Percentiles rank a stretch among this genome's conserved stretches.
Conservation (phyloP, 331 rosid species). For the Spiraea crenata region DNA sequence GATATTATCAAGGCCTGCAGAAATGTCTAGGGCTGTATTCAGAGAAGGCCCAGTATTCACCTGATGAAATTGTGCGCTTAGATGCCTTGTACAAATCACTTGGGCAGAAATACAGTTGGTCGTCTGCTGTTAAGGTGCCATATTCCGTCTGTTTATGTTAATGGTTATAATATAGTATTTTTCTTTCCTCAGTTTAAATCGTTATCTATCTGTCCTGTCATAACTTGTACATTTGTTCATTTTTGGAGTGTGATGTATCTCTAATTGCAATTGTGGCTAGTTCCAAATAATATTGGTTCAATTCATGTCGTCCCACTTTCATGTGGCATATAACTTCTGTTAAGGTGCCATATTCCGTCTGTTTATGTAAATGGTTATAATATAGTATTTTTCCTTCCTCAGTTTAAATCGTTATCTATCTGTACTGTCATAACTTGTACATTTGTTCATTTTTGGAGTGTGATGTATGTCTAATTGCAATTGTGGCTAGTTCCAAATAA, state of each 20-base stretch:
- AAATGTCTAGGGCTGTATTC: conserved; percentile 76
- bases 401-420: not conserved
- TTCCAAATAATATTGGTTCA: too few species aligned
- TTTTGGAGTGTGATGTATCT: not conserved
- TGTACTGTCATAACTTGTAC: not conserved
- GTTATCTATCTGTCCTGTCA: not conserved
- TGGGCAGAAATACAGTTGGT: conserved; percentile 73
- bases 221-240: not conserved
- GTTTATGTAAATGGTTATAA: not conserved
- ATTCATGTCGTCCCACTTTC: not conserved
- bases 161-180: not conserved
- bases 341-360: conserved; percentile 51
- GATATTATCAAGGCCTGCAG: conserved; percentile 95
- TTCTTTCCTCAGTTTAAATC: not conserved
- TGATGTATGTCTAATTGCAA: not conserved
- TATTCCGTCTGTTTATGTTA: conserved; percentile 7
- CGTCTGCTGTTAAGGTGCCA: conserved; percentile 90
- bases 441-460: not conserved
- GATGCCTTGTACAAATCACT: conserved; percentile 73
- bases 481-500: too few species aligned
- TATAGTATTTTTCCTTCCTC: not conserved
- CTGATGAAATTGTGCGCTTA: conserved; percentile 64
- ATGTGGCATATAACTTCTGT: conserved; percentile 36
- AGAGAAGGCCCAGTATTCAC: conserved; percentile 59
- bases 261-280: not conserved